Conservation (phyloP, 192 early-diverging fungal species). For the Rhizophagus clarus region DNA sequence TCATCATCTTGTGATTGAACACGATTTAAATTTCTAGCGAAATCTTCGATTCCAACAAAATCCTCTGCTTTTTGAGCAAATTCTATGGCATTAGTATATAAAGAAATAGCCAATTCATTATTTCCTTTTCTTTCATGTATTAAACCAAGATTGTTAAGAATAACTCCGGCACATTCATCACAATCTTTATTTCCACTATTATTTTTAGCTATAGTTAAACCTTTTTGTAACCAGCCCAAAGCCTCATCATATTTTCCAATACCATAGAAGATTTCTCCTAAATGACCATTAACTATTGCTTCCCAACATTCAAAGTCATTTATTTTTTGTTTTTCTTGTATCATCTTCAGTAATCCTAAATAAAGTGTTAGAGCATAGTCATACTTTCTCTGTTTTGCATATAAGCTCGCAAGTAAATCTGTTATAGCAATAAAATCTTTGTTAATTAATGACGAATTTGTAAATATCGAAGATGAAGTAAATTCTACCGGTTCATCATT, state of each 20-base stretch:
- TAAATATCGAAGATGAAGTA: not conserved
- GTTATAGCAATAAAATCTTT: slow-evolving; percentile 36
- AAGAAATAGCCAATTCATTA: not conserved
- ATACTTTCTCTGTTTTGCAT: slow-evolving; percentile 52
- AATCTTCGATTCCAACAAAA: slow-evolving; percentile 15
- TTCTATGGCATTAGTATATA: slow-evolving; percentile 9
- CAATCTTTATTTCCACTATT: slow-evolving; percentile 48
- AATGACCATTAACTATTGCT: slow-evolving; percentile 55
- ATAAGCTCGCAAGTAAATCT: slow-evolving; percentile 50
- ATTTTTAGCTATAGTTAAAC: slow-evolving; percentile 46
- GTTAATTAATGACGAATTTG: not conserved
- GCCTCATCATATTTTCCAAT: slow-evolving; percentile 51
- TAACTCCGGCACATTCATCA: slow-evolving; percentile 57
- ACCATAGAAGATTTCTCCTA: slow-evolving; percentile 53
- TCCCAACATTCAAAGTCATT: slow-evolving; percentile 41
- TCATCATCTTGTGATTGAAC: not conserved
- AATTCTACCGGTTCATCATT: not conserved
- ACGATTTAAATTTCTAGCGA: not conserved
- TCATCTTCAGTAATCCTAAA: slow-evolving; percentile 43
- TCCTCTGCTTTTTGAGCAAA: slow-evolving; percentile 24
- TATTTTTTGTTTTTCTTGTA: slow-evolving; percentile 35
- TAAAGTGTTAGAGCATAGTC: slow-evolving; percentile 51
- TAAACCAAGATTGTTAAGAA: slow-evolving; percentile 51
- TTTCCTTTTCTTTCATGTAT: slow-evolving; percentile 50
- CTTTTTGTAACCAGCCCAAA: slow-evolving; percentile 58